These are phyloP conservation scores for Beauveria pseudobassiana DNA, from an alignment of 2,329 filamentous ascomycete species.

Conservation along the genomic window DNA sequence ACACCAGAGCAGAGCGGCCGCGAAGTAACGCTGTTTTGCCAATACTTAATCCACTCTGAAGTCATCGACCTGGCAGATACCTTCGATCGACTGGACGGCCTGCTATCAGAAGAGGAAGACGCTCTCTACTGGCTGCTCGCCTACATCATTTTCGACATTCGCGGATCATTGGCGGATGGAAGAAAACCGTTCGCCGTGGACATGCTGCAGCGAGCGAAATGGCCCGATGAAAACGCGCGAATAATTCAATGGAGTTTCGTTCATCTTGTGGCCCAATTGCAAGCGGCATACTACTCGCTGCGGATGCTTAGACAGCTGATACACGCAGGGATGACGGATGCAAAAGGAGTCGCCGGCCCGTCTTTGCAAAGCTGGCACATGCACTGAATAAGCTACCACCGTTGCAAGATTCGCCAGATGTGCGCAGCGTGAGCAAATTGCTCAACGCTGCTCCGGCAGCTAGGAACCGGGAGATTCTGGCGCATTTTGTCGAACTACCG, in stretches of 20 bases:
- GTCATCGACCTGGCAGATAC: slow-evolving; percentile 17
- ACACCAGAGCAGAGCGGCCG: slow-evolving; percentile 22
- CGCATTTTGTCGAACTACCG: slow-evolving; percentile 15
- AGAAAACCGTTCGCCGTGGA: slow-evolving; percentile 20
- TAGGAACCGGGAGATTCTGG: not conserved
- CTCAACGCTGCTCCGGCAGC: not conserved
- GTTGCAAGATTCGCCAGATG: slow-evolving; percentile 19
- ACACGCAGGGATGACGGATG: slow-evolving; percentile 10
- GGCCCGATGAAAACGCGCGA: not conserved
- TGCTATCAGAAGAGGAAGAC: not conserved
- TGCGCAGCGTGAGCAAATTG: slow-evolving; percentile 11
- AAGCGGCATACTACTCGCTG: slow-evolving; percentile 38
- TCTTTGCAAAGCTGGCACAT: slow-evolving; percentile 9
- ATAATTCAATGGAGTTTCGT: slow-evolving; percentile 45
- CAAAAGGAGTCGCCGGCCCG: not conserved
- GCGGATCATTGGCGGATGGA: slow-evolving; percentile 21
- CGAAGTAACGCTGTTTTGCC: slow-evolving; percentile 15
- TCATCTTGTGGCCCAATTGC: slow-evolving; percentile 54
- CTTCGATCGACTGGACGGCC: slow-evolving; percentile 11
- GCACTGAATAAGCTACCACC: slow-evolving; percentile 20
- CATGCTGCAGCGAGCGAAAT: slow-evolving; percentile 16
- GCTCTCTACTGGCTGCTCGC: slow-evolving; percentile 20
- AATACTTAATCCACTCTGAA: slow-evolving; percentile 6
- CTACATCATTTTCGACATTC: slow-evolving; percentile 22
- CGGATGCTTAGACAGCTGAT: slow-evolving; percentile 33